Base-by-base conservation (phyloP, 345 rosid species). In the Moricandia arvensis region DNA sequence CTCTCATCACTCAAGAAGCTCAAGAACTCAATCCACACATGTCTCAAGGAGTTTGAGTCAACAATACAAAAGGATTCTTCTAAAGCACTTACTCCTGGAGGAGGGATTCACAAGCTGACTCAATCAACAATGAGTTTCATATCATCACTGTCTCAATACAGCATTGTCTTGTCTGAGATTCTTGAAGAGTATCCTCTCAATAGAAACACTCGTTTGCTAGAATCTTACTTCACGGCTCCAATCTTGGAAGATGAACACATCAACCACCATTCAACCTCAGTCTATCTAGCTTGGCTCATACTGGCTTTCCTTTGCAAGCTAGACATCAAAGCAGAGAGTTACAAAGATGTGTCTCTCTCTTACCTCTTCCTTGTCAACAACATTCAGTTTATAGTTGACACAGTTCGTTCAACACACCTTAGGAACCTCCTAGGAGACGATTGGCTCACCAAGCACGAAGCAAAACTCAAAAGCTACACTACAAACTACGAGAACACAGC, bases 341-440 rank as follows among this genome's bases (percentile, higher is more conserved):
- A 90, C 89, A 87, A 83, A 58, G 91, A 94, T 29, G 84, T 80
- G 2, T 75, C 97, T 1, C 74, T 87, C 29, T 86, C 93, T 0
- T 90, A 94, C 67, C 86, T 91, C 65, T 94, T 89, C 84, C 85
- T 91, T 0, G 90, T 92, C 7, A 94, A 88, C 84, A 94, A 91
- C 65, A 85, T 82, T 35, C 85, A 82, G 47, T 90, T 79, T 59
- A 81, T 91, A 11, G 68, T 89, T 0, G 75, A 76, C 4, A 86
- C 80, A 8, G 97, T 91, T 30, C 69, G 76, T 2, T 80, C 83
- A 54, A 81, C 83, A 59, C 75, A 75, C 64, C 82, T 94, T 58
- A 82, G 66, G 68, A 27, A 81, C 59, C 79, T 90, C 57, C 87
- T 91, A 0, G 97, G 98, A 16, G 87, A 86, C 2, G 86, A 87